Percentiles rank a stretch among this genome's conserved stretches.
These are phyloP conservation scores for Schrenkiella parvula DNA, from an alignment of 345 rosid species.

Conservation along the genomic window DNA sequence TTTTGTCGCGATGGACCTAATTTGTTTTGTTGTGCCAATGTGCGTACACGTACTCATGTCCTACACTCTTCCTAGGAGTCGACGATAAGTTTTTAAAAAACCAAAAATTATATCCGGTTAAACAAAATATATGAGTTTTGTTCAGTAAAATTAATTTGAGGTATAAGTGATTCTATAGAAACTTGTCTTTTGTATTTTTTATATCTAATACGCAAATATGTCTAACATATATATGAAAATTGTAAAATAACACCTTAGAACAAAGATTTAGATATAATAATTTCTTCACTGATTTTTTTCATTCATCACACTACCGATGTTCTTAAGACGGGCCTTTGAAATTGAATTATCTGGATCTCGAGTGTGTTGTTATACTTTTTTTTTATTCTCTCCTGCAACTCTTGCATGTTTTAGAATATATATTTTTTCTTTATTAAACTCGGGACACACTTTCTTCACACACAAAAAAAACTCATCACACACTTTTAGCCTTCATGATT, in stretches of 20 bases:
- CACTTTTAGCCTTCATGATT: not conserved
- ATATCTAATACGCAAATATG: not conserved
- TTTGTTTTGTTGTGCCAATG: not conserved
- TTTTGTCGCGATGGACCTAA: not conserved
- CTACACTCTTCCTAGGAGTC: not conserved
- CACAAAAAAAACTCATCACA: not conserved
- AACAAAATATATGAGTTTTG: not conserved
- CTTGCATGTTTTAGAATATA: not conserved
- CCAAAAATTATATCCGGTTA: no score
- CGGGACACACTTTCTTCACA: not conserved
- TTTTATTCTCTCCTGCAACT: not conserved
- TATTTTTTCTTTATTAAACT: not conserved
- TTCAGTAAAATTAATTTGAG: not conserved
- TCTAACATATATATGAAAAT: not conserved
- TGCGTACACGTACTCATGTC: not conserved
- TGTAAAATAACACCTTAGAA: not conserved
- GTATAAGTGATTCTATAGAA: not conserved
- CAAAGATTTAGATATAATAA: not conserved
- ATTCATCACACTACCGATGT: not conserved
- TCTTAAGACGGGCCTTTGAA: not conserved
- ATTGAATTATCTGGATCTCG: not conserved
- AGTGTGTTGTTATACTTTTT: not conserved
- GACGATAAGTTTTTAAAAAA: not conserved
- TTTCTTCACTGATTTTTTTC: not conserved
- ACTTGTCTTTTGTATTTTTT: not conserved